Percentiles rank a stretch among this genome's conserved stretches.
Evolutionary conservation across 192 early-diverging fungal genomes (phyloP).

Genomic region (Physocladia obscura): DNA sequence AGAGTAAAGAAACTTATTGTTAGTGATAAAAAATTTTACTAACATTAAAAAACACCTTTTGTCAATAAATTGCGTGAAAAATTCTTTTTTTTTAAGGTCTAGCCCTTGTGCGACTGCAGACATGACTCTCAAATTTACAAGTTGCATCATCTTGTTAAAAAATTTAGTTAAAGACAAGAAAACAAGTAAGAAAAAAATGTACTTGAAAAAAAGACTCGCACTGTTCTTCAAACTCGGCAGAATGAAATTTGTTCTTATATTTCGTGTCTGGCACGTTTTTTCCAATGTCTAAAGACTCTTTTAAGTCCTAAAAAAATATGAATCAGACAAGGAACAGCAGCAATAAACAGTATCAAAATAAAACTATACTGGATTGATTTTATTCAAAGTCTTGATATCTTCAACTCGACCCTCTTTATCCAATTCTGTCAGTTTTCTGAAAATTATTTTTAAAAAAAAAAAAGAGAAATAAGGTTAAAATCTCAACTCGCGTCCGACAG

Average conservation of each 20-base stretch:
- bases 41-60: background rate
- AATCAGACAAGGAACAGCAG: too few relatives aligned
- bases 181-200: background rate
- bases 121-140: slow-evolving; percentile 43
- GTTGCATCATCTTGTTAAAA: slow-evolving; percentile 26
- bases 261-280: background rate
- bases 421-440: slow-evolving; percentile 10
- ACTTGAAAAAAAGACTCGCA: slow-evolving; percentile 6
- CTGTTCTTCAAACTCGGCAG: background rate
- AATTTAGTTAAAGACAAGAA: background rate
- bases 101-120: slow-evolving; percentile 51
- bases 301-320: background rate
- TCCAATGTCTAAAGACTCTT: slow-evolving; percentile 21
- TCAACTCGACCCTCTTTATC: slow-evolving; percentile 25
- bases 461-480: background rate
- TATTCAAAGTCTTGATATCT: slow-evolving; percentile 8
- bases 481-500: slow-evolving; percentile 19
- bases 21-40: too few relatives aligned
- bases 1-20: too few relatives aligned
- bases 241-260: slow-evolving; percentile 13
- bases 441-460: background rate
- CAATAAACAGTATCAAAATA: too few relatives aligned
- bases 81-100: slow-evolving; percentile 40
- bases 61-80: slow-evolving; percentile 29
- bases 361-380: slow-evolving; percentile 11